These are phyloP conservation scores for Knoxia roxburghii DNA, from an alignment of 257 asterid genomes.

Conservation along the genomic window DNA sequence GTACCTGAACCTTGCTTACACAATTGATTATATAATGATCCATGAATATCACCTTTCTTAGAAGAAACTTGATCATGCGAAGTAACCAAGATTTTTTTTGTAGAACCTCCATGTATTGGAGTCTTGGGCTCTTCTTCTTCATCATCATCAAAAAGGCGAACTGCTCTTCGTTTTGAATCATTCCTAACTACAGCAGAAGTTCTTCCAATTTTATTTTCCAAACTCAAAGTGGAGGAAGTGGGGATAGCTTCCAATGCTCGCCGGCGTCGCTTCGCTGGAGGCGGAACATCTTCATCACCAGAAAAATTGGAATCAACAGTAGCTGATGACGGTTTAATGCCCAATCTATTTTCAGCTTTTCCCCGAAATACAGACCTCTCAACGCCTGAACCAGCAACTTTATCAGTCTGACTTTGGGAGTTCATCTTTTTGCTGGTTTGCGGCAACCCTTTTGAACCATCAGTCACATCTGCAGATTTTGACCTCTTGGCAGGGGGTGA, in stretches of 20 bases:
- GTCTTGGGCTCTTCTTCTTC: slow-evolving; percentile 88
- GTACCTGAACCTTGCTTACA: slow-evolving; percentile 31
- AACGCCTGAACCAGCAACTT: slow-evolving; percentile 23
- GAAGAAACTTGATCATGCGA: slow-evolving; percentile 34
- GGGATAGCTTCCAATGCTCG: slow-evolving; percentile 39
- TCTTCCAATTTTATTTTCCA: slow-evolving; percentile 35
- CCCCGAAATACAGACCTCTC: slow-evolving; percentile 31
- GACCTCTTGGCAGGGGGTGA: slow-evolving; percentile 38
- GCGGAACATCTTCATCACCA: slow-evolving; percentile 64
- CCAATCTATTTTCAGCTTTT: slow-evolving; percentile 29
- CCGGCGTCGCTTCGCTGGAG: slow-evolving; percentile 64
- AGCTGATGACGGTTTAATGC: slow-evolving; percentile 30
- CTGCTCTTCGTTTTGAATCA: slow-evolving; percentile 71
- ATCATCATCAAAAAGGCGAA: slow-evolving; percentile 66
- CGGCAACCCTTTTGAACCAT: slow-evolving; percentile 28
- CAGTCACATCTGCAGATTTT: slow-evolving; percentile 35
- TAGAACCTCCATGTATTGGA: slow-evolving; percentile 79
- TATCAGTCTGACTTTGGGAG: slow-evolving; percentile 29
- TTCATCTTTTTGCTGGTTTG: slow-evolving; percentile 33
- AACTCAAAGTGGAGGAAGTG: slow-evolving; percentile 24
- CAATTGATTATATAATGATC: slow-evolving; percentile 25
- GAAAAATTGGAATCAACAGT: slow-evolving; percentile 35
- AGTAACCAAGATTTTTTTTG: slow-evolving; percentile 37
- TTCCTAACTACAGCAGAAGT: slow-evolving; percentile 32
- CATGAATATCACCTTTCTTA: slow-evolving; percentile 34